Evolutionary conservation across 768 basidiomycete genomes (phyloP).

Genomic region (Tricholoma sp.): DNA sequence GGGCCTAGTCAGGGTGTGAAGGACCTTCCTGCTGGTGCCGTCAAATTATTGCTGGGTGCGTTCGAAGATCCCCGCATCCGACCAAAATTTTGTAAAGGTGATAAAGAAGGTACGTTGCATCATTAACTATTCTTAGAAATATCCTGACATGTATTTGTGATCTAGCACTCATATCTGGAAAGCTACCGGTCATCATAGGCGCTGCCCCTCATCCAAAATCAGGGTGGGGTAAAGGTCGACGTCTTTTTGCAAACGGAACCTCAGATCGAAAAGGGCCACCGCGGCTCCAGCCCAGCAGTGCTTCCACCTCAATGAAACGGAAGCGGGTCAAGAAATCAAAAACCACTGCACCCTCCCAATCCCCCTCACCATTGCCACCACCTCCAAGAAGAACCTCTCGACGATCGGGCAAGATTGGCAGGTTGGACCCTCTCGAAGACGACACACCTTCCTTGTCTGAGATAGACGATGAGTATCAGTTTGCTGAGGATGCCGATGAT

Average conservation of each 20-base stretch:
- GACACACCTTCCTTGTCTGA: not conserved
- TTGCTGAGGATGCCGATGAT: no score
- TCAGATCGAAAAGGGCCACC: not conserved
- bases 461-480: not conserved
- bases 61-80: not conserved
- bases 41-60: not conserved
- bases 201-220: not conserved
- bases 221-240: not conserved
- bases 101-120: not conserved
- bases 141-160: no score
- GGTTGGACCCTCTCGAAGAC: not conserved
- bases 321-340: not conserved
- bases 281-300: not conserved
- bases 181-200: not conserved
- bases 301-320: not conserved
- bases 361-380: conserved; percentile 1
- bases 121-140: not conserved
- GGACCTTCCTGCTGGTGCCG: not conserved
- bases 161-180: no score
- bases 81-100: not conserved
- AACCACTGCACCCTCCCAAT: not conserved
- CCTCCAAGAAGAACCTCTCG: not conserved
- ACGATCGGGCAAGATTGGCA: not conserved
- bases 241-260: not conserved
- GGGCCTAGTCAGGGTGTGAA: not conserved